These are phyloP conservation scores for Annulohypoxylon maeteangense DNA, from an alignment of 495 filamentous ascomycete species.

Conservation along the genomic window DNA sequence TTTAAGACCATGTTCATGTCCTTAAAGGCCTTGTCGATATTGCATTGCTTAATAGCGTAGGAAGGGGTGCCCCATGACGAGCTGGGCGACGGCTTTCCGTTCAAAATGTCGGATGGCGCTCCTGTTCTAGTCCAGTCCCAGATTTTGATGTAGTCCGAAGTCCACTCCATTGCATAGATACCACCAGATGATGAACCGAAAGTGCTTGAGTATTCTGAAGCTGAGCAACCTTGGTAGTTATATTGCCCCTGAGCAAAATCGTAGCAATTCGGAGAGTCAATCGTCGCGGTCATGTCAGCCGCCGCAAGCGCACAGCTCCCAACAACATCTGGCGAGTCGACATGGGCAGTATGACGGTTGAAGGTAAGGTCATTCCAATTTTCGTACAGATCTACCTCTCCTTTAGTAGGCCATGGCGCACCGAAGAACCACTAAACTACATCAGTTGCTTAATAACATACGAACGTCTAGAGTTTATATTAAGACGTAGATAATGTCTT, in stretches of 20 bases:
- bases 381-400: constrained; percentile 93
- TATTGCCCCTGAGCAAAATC: constrained; percentile 49
- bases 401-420: constrained; percentile 76
- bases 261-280: constrained; percentile 67
- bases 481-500: background rate
- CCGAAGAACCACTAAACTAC: constrained; percentile 72
- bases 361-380: constrained; percentile 72
- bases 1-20: constrained; percentile 61
- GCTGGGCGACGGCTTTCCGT: constrained; percentile 68
- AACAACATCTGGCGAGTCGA: constrained; percentile 66
- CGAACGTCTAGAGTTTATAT: background rate
- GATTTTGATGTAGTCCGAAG: constrained; percentile 69
- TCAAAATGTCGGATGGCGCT: constrained; percentile 59
- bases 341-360: constrained; percentile 81
- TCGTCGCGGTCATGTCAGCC: constrained; percentile 57
- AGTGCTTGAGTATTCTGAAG: constrained; percentile 60
- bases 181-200: constrained; percentile 75
- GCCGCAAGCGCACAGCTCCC: constrained; percentile 65
- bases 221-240: constrained; percentile 51
- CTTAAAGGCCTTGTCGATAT: constrained; percentile 57
- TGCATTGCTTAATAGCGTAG: constrained; percentile 48
- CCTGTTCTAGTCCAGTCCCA: constrained; percentile 73
- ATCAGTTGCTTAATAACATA: constrained; percentile 12
- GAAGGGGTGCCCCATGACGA: constrained; percentile 70
- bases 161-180: constrained; percentile 81